Conservation (phyloP, 331 rosid genomes). For the Phaseolus coccineus region DNA sequence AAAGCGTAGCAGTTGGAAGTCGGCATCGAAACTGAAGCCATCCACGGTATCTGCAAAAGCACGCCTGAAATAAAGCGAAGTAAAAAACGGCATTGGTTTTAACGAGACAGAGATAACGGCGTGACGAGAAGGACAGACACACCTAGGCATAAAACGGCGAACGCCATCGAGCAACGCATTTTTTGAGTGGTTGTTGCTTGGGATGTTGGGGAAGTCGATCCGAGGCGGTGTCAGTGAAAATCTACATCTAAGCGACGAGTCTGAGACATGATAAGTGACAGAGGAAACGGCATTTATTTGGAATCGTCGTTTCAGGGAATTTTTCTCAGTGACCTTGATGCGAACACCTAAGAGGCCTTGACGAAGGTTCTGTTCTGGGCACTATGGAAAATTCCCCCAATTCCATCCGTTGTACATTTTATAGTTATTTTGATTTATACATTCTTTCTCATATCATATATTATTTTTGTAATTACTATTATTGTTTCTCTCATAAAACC, state of each 20-base stretch:
- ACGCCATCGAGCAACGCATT: conserved; percentile 39
- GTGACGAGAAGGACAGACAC: conserved; percentile 14
- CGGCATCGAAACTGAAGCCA: conserved; percentile 63
- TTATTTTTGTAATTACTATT: too few species aligned
- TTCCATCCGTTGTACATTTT: neutral
- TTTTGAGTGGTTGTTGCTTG: conserved; percentile 31
- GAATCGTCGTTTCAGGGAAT: neutral
- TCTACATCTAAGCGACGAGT: conserved; percentile 24
- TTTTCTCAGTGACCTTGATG: neutral
- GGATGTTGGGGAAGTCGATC: conserved; percentile 7
- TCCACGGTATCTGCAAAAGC: conserved; percentile 52
- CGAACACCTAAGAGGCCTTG: neutral
- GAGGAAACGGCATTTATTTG: neutral
- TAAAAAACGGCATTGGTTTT: neutral
- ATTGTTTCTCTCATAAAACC: too few species aligned
- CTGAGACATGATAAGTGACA: neutral
- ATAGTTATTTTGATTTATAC: too few species aligned
- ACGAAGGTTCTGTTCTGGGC: neutral
- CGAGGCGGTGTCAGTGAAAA: neutral
- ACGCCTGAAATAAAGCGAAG: conserved; percentile 55
- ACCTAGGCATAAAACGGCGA: conserved; percentile 42
- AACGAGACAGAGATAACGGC: neutral
- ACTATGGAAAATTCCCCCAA: too few species aligned
- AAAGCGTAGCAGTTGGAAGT: conserved; percentile 80
- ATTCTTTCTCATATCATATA: too few species aligned